Evolutionary conservation across 2,329 filamentous ascomycete genomes (phyloP).

Genomic region (Claviceps capensis): DNA sequence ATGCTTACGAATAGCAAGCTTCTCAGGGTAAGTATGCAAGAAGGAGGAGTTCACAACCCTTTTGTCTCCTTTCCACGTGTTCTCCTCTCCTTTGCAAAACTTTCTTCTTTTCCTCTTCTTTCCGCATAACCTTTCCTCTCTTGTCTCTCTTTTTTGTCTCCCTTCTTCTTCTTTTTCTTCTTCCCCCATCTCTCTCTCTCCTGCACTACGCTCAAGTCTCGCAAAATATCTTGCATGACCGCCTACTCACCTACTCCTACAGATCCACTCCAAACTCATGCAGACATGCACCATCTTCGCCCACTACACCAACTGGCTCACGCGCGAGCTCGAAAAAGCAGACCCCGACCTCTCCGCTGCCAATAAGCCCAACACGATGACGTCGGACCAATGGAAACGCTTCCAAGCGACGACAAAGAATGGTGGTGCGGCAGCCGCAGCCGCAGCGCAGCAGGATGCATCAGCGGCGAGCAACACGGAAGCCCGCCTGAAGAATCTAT

Average conservation of each 20-base stretch:
- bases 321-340: slow-evolving; percentile 68
- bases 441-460: slow-evolving; percentile 10
- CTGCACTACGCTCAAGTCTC: not conserved
- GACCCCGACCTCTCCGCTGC: slow-evolving; percentile 62
- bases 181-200: not conserved
- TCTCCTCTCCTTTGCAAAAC: not conserved
- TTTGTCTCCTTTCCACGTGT: not conserved
- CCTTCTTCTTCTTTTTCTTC: not conserved
- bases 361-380: slow-evolving; percentile 46
- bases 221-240: not conserved
- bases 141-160: not conserved
- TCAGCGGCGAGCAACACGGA: slow-evolving; percentile 22
- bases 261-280: slow-evolving; percentile 84
- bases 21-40: slow-evolving; percentile 50
- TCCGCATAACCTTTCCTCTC: not conserved
- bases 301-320: slow-evolving; percentile 74
- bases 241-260: slow-evolving; percentile 6
- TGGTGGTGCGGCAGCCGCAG: not conserved
- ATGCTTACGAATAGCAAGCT: slow-evolving; percentile 97
- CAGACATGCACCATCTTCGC: slow-evolving; percentile 92
- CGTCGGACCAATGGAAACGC: slow-evolving; percentile 44
- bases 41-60: not conserved
- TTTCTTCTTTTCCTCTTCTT: not conserved
- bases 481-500: slow-evolving; percentile 56
- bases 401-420: slow-evolving; percentile 34